These are phyloP conservation scores for Exidia glandulosa DNA, from an alignment of 768 basidiomycete species.

Conservation along the genomic window DNA sequence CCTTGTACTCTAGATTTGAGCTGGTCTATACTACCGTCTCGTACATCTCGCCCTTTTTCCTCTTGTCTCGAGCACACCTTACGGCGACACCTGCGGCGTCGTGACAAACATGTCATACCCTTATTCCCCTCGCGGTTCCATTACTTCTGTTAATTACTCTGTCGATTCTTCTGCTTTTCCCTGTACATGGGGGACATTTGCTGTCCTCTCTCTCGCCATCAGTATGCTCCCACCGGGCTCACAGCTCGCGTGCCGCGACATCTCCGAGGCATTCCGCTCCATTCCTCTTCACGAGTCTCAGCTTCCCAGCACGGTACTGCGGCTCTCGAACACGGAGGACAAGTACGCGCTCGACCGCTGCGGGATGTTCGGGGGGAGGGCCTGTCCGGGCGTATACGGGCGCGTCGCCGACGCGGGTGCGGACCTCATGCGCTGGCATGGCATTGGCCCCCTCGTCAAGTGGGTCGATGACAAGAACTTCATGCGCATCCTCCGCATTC, in stretches of 20 bases:
- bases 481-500: conserved; percentile 6
- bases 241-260: conserved; percentile 24
- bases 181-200: conserved; percentile 35
- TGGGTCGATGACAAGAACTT: conserved; percentile 19
- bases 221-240: conserved; percentile 26
- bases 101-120: conserved; percentile 30
- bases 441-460: conserved; percentile 13
- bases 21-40: no score
- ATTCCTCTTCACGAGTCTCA: conserved; percentile 21
- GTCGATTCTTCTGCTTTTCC: conserved; percentile 26
- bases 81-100: no score
- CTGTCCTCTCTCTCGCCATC: conserved; percentile 18
- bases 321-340: neutral
- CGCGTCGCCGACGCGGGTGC: conserved; percentile 5
- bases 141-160: conserved; percentile 18
- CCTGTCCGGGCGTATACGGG: conserved; percentile 5
- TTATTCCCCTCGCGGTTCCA: neutral
- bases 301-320: conserved; percentile 25
- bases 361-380: neutral
- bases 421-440: conserved; percentile 9
- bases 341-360: neutral
- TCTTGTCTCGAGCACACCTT: no score
- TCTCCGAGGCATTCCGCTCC: conserved; percentile 28
- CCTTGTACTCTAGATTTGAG: no score
- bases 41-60: no score